Percentiles rank a stretch among this genome's conserved stretches.
Conservation (phyloP, 306 rosid species). For the Biancaea sappan region DNA sequence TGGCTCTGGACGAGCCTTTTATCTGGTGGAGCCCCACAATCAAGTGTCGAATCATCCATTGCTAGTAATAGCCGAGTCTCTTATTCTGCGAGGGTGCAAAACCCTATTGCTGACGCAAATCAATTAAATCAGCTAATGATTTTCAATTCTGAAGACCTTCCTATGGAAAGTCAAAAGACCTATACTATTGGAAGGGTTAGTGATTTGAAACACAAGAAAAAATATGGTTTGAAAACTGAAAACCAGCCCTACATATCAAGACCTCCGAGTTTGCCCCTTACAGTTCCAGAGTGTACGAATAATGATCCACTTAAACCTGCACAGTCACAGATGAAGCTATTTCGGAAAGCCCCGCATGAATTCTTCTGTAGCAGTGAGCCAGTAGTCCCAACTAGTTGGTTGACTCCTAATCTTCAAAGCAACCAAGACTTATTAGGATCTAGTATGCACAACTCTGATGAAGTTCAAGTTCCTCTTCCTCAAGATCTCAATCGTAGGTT, state of each 20-base stretch:
- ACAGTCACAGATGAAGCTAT: constrained; percentile 42
- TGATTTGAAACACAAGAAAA: constrained; percentile 42
- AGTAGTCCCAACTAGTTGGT: constrained; percentile 32
- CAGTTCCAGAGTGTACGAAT: constrained; percentile 38
- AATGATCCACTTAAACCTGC: constrained; percentile 33
- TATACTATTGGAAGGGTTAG: constrained; percentile 36
- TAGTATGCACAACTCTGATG: constrained; percentile 29
- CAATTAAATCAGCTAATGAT: constrained; percentile 28
- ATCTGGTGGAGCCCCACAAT: constrained; percentile 69
- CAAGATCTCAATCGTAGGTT: constrained; percentile 38
- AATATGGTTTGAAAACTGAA: constrained; percentile 29
- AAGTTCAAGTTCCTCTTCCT: too few relatives aligned
- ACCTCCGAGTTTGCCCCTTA: constrained; percentile 41
- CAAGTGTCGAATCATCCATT: constrained; percentile 44
- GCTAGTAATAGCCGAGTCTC: constrained; percentile 30
- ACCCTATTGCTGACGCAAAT: constrained; percentile 27
- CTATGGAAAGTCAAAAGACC: constrained; percentile 42
- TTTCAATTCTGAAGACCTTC: constrained; percentile 31
- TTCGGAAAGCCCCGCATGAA: constrained; percentile 77
- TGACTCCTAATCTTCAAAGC: constrained; percentile 39
- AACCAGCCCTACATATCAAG: constrained; percentile 40
- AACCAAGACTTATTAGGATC: constrained; percentile 36
- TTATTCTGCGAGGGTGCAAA: constrained; percentile 34
- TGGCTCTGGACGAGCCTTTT: constrained; percentile 84
- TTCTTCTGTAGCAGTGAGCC: constrained; percentile 48